Base-by-base conservation (phyloP, 2,329 filamentous ascomycete species). In the Penicillium sumatraense region DNA sequence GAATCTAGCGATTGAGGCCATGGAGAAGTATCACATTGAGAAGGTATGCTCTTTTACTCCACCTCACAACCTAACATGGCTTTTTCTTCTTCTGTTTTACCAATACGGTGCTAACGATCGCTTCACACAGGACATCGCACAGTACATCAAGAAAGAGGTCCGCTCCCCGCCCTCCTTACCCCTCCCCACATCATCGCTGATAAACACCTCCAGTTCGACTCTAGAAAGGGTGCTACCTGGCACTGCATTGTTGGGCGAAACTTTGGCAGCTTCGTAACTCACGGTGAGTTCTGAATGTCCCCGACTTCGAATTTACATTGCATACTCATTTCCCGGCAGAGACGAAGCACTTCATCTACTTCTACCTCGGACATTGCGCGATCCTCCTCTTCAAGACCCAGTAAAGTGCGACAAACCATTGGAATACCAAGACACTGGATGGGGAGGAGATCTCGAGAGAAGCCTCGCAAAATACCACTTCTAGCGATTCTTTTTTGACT, bases 271-370 rank as follows among this genome's bases (percentile, higher is more conserved):
- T 99, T 98, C 68, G 95, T 99, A 49, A 99, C 95, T 36, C 95
- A 99, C 72, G 93, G 93, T 96, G 84, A 58, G 85, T 60, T 49
- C 29, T 45, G 18, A 51, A 35, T 14, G n/a, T 1, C 8, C n/a
- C 11, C 26, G 13, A 7, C 4, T 41, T 23, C n/a, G 10, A 11
- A 8, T 9, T 13, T 21, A n/a, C 35, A 44, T 33, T 16, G 20
- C 13, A 50, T 50, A 52, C 70, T 61, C 20, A 53, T 42, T 8
- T 38, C 33, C 44, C 31, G 13, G 31, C 80, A 97, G 95, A 98
- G 78, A 98, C 95, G 24, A 98, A 98, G 81, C 95, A 99, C 79
- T 99, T 99, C 82, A 97, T 99, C 75, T 99, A 99, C 82, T 99
- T 99, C 82, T 99, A 99, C 81, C 89, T 99, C 57, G 95, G 95